Evolutionary conservation across 345 rosid species (phyloP), one percentile per base, ranked within the genome.

Genomic region (Viola odorata): DNA sequence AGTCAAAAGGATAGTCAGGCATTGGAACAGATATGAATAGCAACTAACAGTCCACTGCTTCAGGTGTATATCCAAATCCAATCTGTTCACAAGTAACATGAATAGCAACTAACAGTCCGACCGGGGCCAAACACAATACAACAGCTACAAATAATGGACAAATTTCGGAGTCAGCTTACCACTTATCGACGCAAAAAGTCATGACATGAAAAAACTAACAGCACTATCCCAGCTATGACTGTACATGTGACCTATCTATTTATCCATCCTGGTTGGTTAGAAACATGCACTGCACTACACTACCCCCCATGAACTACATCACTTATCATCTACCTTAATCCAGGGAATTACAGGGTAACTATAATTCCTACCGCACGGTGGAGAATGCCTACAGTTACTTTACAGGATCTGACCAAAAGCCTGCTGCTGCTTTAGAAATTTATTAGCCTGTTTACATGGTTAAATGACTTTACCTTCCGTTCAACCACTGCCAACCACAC

Each of bases 381-480:
- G 57, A 45, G 50, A 55, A 62, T 55, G 63, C 77, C 76, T 73
- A 66, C 17, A 8, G 73, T 64, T 65, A 63, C 63, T 73, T 73
- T 75, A 78, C 81, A 78, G 61, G 63, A 63, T 58, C 61, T 59
- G 55, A 48, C 23, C 3, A 16, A 12, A 45, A 23, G 57, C 50
- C 56, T 58, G 37, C 64, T 37, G 37, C 69, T 23, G 32, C 32
- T 58, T 66, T 37, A 8, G 38, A 66, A 42, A 57, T 52, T 77
- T 75, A 75, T 77, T 77, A 47, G 61, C 57, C 13, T 62, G 67
- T 64, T 58, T 64, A 69, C 81, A 76, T 51, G 7, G 60, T 60
- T 68, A 67, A 61, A 73, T 75, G 66, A 40, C 65, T 66, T 66
- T 41, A 59, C 14, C 57, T 73, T 72, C 50, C 69, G 13, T 64